These are phyloP conservation scores for Glutinoglossum americanum DNA, from an alignment of 495 filamentous ascomycete species.

Conservation along the genomic window DNA sequence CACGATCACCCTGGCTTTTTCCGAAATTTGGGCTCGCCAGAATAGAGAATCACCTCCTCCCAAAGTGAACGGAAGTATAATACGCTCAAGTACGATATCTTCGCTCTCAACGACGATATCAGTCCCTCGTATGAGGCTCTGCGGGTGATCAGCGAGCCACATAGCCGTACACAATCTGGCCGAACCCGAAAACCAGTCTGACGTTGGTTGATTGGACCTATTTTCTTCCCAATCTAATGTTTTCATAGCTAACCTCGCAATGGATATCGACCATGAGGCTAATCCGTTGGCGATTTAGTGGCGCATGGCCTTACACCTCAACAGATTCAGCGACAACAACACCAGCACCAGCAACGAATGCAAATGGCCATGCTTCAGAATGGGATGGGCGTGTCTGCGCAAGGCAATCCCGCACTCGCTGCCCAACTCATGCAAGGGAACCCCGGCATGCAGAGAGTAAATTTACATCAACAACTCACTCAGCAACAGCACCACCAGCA, in stretches of 20 bases:
- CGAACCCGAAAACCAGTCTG: background rate
- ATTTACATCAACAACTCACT: slow-evolving; percentile 4
- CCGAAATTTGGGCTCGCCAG: no score
- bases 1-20: background rate
- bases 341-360: slow-evolving; percentile 3
- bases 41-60: background rate
- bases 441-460: background rate
- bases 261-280: background rate
- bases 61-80: background rate
- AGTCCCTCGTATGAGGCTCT: background rate
- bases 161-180: background rate
- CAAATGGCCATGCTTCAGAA: slow-evolving; percentile 2
- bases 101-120: background rate
- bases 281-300: background rate
- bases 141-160: background rate
- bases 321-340: slow-evolving; percentile 2
- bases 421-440: background rate
- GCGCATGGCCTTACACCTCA: background rate
- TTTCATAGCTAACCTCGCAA: background rate
- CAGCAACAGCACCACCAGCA: slow-evolving; percentile 6
- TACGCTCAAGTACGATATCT: background rate
- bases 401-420: background rate
- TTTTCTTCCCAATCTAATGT: background rate
- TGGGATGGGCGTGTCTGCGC: background rate
- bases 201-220: background rate